Base-by-base conservation (phyloP, 805 yeast species). In the Starmerella scarabaei region DNA sequence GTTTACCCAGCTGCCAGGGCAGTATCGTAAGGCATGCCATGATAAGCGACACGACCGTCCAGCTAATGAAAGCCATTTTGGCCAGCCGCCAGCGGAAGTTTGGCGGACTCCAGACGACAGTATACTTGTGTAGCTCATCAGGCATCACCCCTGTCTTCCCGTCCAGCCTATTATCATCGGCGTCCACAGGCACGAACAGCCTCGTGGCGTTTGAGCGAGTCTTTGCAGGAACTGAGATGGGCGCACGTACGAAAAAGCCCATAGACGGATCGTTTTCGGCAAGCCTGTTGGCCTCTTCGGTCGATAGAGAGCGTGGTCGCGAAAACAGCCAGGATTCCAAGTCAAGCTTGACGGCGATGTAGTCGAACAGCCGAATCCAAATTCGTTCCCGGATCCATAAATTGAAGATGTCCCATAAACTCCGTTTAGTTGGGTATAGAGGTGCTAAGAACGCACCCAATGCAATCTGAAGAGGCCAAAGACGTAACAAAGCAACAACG, bases 51-150 rank as follows among this genome's bases (percentile, higher is more conserved):
- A 39, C 33, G 7, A 37, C 17, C 12, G 28, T 32, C 74, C 80
- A 74, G 14, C 73, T 55, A 55, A 62, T 52, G 7, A 60, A 45
- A 18, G 73, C 59, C 33, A 80, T 55, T 0, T 53, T 61, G 18
- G 69, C 62, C 27, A 84, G 67, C 43, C 95, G 67, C 2, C 53
- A 24, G 37, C 74, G 68, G 58, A 88, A 82, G 36, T 68, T 50
- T 2, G 94, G 93, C 4, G 99, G 97, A 33, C 83, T 67, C 60
- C 86, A 93, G 3, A 86, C 95, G 21, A 86, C 72, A 2, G 72
- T 67, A 58, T 86, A 84, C 2, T 60, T 58, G 41, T 65, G 62
- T 21, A 64, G 61, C 20, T 62, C 62, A 38, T 63, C 66, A 17
- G 61, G 66, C 30, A 64, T 68, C n/a, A 63, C 52, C 15, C 62